A percentile compares a stretch with the other conserved stretches of the same genome.
Conservation (phyloP, 2,329 filamentous ascomycete genomes). For the Penicillium sp. region DNA sequence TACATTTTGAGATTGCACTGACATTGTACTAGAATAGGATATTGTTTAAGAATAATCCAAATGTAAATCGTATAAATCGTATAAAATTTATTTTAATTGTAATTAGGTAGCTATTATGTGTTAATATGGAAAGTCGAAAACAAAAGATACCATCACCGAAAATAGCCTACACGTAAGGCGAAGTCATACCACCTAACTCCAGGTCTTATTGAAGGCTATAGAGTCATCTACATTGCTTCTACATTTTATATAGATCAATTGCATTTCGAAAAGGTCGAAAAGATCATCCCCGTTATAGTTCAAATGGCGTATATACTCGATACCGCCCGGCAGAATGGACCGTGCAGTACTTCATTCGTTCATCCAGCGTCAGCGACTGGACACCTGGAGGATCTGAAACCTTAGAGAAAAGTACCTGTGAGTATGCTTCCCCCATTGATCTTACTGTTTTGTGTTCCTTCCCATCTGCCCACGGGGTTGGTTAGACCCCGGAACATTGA, state of each 20-base stretch:
- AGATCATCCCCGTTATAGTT: neutral
- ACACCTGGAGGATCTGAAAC: slow-evolving; percentile 12
- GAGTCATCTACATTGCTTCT: neutral
- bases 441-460: neutral
- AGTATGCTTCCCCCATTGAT: slow-evolving; percentile 12
- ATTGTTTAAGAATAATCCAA: neutral
- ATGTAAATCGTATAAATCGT: no score
- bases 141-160: neutral
- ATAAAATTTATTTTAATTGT: neutral
- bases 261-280: neutral
- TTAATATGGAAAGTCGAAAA: neutral
- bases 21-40: neutral
- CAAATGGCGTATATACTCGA: neutral
- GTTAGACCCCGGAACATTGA: neutral
- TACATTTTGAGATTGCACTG: neutral
- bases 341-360: slow-evolving; percentile 22
- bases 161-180: neutral
- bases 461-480: neutral
- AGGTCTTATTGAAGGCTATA: neutral
- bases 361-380: slow-evolving; percentile 19
- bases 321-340: slow-evolving; percentile 25
- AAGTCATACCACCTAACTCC: neutral
- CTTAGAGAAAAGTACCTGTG: slow-evolving; percentile 19
- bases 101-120: neutral
- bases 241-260: neutral